A percentile compares a stretch with the other conserved stretches of the same genome.
These are phyloP conservation scores for Capsella rubella DNA, from an alignment of 441 rosid genomes.

Conservation along the genomic window DNA sequence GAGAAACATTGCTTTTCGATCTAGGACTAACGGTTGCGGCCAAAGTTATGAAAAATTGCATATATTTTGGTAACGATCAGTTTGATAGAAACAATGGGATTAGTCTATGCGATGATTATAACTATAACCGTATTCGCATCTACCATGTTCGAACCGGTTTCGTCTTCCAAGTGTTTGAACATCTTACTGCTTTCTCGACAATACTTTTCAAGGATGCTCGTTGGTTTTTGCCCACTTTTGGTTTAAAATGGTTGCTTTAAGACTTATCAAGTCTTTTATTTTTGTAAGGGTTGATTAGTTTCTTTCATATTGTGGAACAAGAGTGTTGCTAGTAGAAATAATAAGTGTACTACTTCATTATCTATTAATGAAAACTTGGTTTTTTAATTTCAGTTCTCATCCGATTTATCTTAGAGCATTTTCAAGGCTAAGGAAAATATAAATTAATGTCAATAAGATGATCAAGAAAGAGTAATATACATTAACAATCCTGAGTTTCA, in stretches of 20 bases:
- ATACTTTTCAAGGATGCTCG: not conserved
- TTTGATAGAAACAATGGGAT: not conserved
- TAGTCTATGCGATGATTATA: not conserved
- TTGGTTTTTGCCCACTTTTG: slow-evolving; percentile 16
- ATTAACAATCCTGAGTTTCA: slow-evolving; percentile 33
- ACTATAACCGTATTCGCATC: not conserved
- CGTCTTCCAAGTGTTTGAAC: not conserved
- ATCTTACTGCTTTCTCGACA: not conserved
- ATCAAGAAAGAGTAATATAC: slow-evolving; percentile 25
- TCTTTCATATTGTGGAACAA: not conserved
- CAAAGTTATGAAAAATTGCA: not conserved
- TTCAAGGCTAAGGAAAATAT: not conserved
- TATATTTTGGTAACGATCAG: not conserved
- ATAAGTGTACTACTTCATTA: not conserved
- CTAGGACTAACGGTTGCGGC: not conserved
- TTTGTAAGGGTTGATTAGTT: not conserved
- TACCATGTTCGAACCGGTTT: not conserved
- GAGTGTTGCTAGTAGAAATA: not conserved
- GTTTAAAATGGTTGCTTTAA: slow-evolving; percentile 6
- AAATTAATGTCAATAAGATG: slow-evolving; percentile 7
- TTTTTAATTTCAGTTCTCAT: not conserved
- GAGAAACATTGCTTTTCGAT: slow-evolving; percentile 10
- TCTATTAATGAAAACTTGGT: not conserved
- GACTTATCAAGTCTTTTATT: not conserved
- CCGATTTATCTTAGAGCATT: not conserved